Evolutionary conservation across 2,329 filamentous ascomycete genomes (phyloP).

Genomic region (Colletotrichum incanum): DNA sequence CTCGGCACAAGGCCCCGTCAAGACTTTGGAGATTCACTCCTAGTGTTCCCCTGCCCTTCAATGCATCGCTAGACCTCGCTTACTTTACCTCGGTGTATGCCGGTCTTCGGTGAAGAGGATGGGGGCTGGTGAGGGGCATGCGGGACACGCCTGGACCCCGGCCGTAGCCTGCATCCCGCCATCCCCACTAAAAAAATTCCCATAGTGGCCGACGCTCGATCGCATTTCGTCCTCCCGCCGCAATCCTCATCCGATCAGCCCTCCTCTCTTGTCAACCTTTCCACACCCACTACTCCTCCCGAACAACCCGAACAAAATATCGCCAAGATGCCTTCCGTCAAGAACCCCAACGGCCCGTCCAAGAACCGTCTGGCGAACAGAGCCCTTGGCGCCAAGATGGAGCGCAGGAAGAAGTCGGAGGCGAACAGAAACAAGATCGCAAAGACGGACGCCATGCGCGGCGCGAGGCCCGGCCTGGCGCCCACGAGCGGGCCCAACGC

Average conservation of each 20-base stretch:
- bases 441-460: slow-evolving; percentile 62
- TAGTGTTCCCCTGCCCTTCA: background rate
- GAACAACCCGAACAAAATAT: background rate
- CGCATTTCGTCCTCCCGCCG: slow-evolving; percentile 10
- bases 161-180: slow-evolving; percentile 27
- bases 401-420: slow-evolving; percentile 59
- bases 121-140: slow-evolving; percentile 16
- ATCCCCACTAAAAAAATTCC: slow-evolving; percentile 39
- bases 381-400: slow-evolving; percentile 61
- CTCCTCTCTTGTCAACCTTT: background rate
- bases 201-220: slow-evolving; percentile 5
- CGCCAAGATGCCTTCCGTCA: slow-evolving; percentile 66
- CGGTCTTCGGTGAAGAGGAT: background rate
- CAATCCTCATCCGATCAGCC: background rate
- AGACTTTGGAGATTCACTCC: too few species aligned
- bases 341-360: slow-evolving; percentile 72
- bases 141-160: slow-evolving; percentile 23
- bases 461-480: slow-evolving; percentile 67
- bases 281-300: background rate
- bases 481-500: slow-evolving; percentile 70
- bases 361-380: slow-evolving; percentile 67
- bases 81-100: background rate
- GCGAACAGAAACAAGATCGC: slow-evolving; percentile 57
- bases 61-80: background rate
- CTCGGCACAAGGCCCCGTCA: background rate